phyloP scores from a whole-genome alignment of 2,329 filamentous ascomycete genomes.

The Nigrospora sphaerica region DNA sequence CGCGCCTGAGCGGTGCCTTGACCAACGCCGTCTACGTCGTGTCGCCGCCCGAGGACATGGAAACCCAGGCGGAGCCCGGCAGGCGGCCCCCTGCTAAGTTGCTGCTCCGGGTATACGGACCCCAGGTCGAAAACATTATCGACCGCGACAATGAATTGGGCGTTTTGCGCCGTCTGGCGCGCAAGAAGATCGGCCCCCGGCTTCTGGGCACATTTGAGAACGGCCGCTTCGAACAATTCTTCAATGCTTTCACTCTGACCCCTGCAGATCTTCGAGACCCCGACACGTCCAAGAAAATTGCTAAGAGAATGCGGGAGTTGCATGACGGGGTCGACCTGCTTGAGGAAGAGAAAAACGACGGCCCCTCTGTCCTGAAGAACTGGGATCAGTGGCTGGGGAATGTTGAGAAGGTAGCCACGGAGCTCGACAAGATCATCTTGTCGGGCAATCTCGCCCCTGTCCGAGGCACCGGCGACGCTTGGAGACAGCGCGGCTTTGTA shows the following conservation, averaged over 20 bases:
- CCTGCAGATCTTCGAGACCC: constrained; percentile 69
- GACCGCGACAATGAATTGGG: constrained; percentile 85
- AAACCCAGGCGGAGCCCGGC: constrained; percentile 23
- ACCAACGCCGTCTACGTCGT: constrained; percentile 98
- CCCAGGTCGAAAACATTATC: constrained; percentile 91
- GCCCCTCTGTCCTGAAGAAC: constrained; percentile 81
- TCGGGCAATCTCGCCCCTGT: constrained; percentile 25
- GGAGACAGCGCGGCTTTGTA: constrained; percentile 67
- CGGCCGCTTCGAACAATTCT: constrained; percentile 91
- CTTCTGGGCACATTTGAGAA: constrained; percentile 89
- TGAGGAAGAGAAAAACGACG: constrained; percentile 66
- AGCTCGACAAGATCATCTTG: constrained; percentile 52
- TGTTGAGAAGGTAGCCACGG: constrained; percentile 51
- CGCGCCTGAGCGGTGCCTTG: constrained; percentile 79
- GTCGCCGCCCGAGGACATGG: constrained; percentile 63
- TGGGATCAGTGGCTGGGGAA: constrained; percentile 87
- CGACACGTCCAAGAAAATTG: constrained; percentile 84
- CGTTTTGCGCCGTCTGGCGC: constrained; percentile 76
- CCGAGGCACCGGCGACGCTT: constrained; percentile 34
- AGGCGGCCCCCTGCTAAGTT: constrained; percentile 57
- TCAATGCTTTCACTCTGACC: constrained; percentile 77
- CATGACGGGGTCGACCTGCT: constrained; percentile 90
- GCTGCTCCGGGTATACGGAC: constrained; percentile 85
- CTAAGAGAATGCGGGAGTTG: constrained; percentile 93
- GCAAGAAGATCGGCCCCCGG: constrained; percentile 88